phyloP scores from a whole-genome alignment of 345 rosid genomes.

The Trapa bicornis region DNA sequence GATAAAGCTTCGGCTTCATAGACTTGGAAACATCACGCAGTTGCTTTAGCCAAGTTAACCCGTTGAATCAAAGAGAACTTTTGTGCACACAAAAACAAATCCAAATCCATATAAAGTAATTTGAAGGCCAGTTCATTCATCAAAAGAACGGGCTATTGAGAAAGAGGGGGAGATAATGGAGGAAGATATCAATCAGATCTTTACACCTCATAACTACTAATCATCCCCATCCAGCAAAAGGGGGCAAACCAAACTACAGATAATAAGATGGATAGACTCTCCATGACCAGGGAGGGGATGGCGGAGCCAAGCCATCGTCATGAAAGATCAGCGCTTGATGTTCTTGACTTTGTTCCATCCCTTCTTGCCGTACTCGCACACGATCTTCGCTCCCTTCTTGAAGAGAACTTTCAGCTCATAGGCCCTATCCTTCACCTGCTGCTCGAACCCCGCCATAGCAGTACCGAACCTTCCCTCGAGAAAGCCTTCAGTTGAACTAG shows the following conservation, averaged over 20 bases:
- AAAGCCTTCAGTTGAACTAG: neutral
- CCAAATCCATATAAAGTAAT: neutral
- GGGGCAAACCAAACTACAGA: neutral
- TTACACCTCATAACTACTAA: slow-evolving; percentile 4
- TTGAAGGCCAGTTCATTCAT: neutral
- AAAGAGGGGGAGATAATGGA: neutral
- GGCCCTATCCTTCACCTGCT: slow-evolving; percentile 72
- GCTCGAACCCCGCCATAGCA: slow-evolving; percentile 54
- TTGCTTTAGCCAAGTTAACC: too few species aligned
- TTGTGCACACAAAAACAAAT: neutral
- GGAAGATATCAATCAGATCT: neutral
- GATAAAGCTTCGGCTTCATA: too few species aligned
- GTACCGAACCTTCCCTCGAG: neutral
- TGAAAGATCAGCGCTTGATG: slow-evolving; percentile 31
- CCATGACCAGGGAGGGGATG: neutral
- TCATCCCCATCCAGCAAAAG: neutral
- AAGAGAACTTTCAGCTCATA: slow-evolving; percentile 43
- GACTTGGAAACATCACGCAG: too few species aligned
- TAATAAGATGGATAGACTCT: neutral
- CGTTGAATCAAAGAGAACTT: too few species aligned
- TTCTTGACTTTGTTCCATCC: slow-evolving; percentile 85
- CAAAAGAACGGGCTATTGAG: too few species aligned
- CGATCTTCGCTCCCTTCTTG: slow-evolving; percentile 63
- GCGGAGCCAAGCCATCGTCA: neutral
- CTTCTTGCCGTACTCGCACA: slow-evolving; percentile 69